Evolutionary conservation across 257 asterid genomes (phyloP), one percentile per base, ranked within the genome.

Genomic region (Nicotiana tabacum): DNA sequence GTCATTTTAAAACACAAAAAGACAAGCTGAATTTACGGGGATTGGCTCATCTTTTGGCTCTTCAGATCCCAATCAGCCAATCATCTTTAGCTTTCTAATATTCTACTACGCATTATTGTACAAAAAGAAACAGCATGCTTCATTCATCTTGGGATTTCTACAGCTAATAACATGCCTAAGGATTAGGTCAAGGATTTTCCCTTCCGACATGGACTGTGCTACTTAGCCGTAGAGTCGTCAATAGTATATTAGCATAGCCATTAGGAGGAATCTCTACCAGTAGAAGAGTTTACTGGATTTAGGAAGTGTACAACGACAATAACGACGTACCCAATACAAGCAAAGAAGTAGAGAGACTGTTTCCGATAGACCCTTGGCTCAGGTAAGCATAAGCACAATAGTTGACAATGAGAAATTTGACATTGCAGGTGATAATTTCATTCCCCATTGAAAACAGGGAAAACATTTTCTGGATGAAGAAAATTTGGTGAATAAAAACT

Each of bases 11-110:
- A 9, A n/a, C 30, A 35, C 64, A 32, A 66, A 69, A 43, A 60
- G 68, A 33, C 72, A 60, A 66, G 87, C 94, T 80, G 86, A 89
- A 87, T 88, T 90, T 86, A 89, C 90, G 92, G 91, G 93, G 88
- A 76, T 48, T 83, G 83, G 79, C 78, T 84, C 69, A 66, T 84
- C 85, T 84, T 83, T 77, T 76, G 89, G 83, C 90, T 77, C 81
- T 88, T 87, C 86, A 67, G 65, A 55, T 18, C 57, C 80, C 85
- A 83, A 82, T 72, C 88, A 84, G 85, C 86, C 91, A 82, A 83
- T 82, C 53, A 82, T 82, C 77, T 62, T 77, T 64, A 66, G 56
- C 87, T 90, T 90, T 82, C 46, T 86, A 81, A 87, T 90, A 90
- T 90, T 92, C 87, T 86, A 66, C 39, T 9, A n/a, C 30, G 35